phyloP scores from a whole-genome alignment of 169 alveolate species.

The Plasmodium inui region DNA sequence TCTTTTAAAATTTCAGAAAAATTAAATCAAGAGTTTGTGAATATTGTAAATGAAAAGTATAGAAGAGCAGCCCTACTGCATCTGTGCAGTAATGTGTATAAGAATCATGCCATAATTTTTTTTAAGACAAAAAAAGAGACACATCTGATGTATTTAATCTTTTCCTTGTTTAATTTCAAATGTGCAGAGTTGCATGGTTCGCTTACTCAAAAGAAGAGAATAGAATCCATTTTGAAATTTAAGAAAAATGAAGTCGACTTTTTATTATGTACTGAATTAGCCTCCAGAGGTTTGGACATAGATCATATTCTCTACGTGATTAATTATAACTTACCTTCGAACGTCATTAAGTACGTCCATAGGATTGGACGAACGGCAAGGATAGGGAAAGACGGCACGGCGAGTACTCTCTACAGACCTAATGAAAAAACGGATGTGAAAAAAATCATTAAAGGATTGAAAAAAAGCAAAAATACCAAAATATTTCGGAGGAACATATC shows the following conservation, averaged over 20 bases:
- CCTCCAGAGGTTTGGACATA: slow-evolving; percentile 96
- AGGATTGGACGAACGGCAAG: slow-evolving; percentile 97
- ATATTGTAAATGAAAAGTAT: slow-evolving; percentile 69
- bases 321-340: slow-evolving; percentile 94
- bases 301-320: slow-evolving; percentile 92
- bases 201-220: slow-evolving; percentile 93
- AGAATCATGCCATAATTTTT: slow-evolving; percentile 85
- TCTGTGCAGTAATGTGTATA: slow-evolving; percentile 77
- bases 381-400: slow-evolving; percentile 93
- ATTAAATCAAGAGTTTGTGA: slow-evolving; percentile 78
- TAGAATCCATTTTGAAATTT: slow-evolving; percentile 92
- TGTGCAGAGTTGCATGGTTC: slow-evolving; percentile 96
- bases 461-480: slow-evolving; percentile 48
- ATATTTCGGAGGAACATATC: slow-evolving; percentile 66
- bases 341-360: slow-evolving; percentile 92
- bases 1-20: slow-evolving; percentile 77
- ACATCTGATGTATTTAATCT: slow-evolving; percentile 90
- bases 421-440: slow-evolving; percentile 88
- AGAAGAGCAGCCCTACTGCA: slow-evolving; percentile 85
- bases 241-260: slow-evolving; percentile 90
- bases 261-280: slow-evolving; percentile 95
- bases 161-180: slow-evolving; percentile 88
- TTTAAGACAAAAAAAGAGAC: slow-evolving; percentile 93
- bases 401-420: slow-evolving; percentile 93
- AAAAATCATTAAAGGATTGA: slow-evolving; percentile 82